Base-by-base conservation (phyloP, 495 filamentous ascomycete species). In the Penicillium cosmopolitanum region DNA sequence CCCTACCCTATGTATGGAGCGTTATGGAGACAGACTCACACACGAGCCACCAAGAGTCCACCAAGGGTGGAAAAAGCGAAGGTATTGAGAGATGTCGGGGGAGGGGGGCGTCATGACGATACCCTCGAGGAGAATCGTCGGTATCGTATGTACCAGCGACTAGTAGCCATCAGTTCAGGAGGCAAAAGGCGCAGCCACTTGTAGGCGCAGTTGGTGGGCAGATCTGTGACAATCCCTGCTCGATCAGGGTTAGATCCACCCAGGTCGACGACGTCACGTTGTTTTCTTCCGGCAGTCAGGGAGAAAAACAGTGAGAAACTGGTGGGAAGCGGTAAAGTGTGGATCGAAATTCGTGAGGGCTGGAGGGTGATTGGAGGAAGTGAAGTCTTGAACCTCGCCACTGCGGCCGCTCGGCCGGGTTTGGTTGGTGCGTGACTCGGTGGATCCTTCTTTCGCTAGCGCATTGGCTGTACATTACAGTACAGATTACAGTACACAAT, bases 351-450 rank as follows among this genome's bases (percentile, higher is more conserved):
- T 16, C 0, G 16, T 19, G 16, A 19, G 16, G 42, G 2, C 5
- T 16, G n/a, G 7, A 4, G 42, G 42, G 7, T 19, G 42, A 44
- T 44, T 44, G 42, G 42, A 16, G 15, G n/a, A 44, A 44, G 42
- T 44, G 47, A 28, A 38, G 50, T 57, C 31, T 60, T 28, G 19
- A 33, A 8, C 47, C 51, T 76, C 60, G 73, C 67, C 66, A 75
- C 70, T 59, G 51, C 38, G 40, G 59, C 44, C 28, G 28, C 28
- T 31, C 28, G 28, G 8, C 28, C 28, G 28, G 28, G 6, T 31
- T 31, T 68, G 64, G 48, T 62, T 74, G 70, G 70, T 71, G 72
- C 70, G 67, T 77, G 71, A 73, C 67, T 48, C 62, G 51, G 28
- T 31, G 28, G 28, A 31, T 31, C 28, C 28, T 16, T 44, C 21